Evolutionary conservation across 1,284 basidiomycete species (phyloP).

Genomic region (Taiwanofungus camphoratus): DNA sequence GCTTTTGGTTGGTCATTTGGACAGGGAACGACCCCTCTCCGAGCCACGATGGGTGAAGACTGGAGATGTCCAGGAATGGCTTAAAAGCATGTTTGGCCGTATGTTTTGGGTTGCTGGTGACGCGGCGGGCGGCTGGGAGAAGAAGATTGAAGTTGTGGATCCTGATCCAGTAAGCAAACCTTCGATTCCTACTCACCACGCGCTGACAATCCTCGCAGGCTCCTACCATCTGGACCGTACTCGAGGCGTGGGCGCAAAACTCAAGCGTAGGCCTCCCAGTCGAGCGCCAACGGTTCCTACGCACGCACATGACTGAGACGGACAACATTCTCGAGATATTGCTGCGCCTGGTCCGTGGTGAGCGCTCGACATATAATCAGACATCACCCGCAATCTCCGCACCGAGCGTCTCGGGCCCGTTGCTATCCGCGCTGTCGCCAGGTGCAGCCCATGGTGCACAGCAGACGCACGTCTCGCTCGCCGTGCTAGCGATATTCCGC

Average conservation of each 20-base stretch:
- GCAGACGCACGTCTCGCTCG: slow-evolving; percentile 90
- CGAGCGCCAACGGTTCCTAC: slow-evolving; percentile 83
- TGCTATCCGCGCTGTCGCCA: slow-evolving; percentile 62
- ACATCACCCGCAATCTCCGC: slow-evolving; percentile 52
- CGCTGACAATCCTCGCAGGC: slow-evolving; percentile 43
- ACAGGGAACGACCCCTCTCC: slow-evolving; percentile 81
- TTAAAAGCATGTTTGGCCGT: slow-evolving; percentile 81
- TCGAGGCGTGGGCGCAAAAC: slow-evolving; percentile 83
- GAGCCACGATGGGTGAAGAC: slow-evolving; percentile 96
- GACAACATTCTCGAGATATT: slow-evolving; percentile 90
- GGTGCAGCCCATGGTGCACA: slow-evolving; percentile 78
- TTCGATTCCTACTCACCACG: slow-evolving; percentile 10
- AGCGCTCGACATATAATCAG: slow-evolving; percentile 71
- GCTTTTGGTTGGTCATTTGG: slow-evolving; percentile 65
- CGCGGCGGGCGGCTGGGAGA: slow-evolving; percentile 81
- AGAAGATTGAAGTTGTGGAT: slow-evolving; percentile 87
- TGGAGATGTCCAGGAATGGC: slow-evolving; percentile 90
- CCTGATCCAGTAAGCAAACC: slow-evolving; percentile 80
- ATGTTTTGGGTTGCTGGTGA: slow-evolving; percentile 76
- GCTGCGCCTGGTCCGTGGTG: slow-evolving; percentile 82
- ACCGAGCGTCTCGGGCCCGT: slow-evolving; percentile 55
- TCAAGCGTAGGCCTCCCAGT: slow-evolving; percentile 69
- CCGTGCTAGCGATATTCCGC: slow-evolving; percentile 85
- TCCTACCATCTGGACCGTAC: slow-evolving; percentile 84
- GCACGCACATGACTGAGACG: slow-evolving; percentile 77